Conservation (phyloP, 306 rosid genomes). For the Prosopis cineraria region DNA sequence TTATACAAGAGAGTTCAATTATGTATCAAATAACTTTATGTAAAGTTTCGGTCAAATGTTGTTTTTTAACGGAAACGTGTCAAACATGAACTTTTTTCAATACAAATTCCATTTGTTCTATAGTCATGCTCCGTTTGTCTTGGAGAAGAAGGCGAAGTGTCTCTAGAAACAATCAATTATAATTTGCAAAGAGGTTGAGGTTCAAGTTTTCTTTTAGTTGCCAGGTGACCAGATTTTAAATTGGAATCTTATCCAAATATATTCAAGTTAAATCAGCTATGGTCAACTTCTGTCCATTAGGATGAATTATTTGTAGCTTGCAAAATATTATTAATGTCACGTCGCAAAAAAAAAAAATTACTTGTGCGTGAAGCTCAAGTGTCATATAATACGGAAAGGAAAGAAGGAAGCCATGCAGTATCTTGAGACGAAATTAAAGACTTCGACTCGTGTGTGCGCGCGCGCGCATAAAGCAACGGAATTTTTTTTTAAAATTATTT, state of each 20-base stretch:
- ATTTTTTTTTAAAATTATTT: no score
- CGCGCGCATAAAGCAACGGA: no score
- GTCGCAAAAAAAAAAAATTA: background rate
- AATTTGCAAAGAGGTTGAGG: background rate
- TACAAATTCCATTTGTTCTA: background rate
- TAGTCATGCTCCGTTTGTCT: background rate
- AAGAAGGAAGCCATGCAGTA: background rate
- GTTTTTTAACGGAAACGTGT: slow-evolving; percentile 11
- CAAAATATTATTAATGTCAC: background rate
- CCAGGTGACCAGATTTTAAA: background rate
- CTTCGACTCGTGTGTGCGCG: no score
- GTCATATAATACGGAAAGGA: background rate
- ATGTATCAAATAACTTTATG: background rate
- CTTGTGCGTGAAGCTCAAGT: slow-evolving; percentile 13
- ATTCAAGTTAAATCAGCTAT: background rate
- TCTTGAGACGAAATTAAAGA: no score
- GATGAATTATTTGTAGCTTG: background rate
- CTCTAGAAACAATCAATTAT: background rate
- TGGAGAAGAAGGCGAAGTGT: slow-evolving; percentile 19
- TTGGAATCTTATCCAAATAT: background rate
- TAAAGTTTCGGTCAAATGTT: background rate
- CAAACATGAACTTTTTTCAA: background rate
- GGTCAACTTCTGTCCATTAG: background rate
- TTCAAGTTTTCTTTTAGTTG: background rate
- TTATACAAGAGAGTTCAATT: background rate